Percentiles rank a stretch among this genome's conserved stretches.
phyloP scores from a whole-genome alignment of 1,139 yeast species.

The Suhomyces wounanorum region DNA sequence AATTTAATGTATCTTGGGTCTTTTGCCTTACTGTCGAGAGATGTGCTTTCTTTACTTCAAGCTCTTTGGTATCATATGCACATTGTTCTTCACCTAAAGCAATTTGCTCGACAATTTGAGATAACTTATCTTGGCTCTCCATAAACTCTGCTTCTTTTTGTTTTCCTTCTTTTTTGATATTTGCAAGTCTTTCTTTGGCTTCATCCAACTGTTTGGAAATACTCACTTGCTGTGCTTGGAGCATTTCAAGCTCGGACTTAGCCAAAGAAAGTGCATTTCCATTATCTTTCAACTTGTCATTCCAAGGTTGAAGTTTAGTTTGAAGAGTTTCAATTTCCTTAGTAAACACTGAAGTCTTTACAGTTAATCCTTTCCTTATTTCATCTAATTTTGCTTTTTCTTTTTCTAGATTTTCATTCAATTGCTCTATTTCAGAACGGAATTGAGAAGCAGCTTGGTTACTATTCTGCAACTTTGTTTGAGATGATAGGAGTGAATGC shows the following conservation, averaged over 20 bases:
- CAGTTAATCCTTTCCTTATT: conserved; percentile 67
- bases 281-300: conserved; percentile 63
- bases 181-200: conserved; percentile 48
- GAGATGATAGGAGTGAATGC: conserved; percentile 42
- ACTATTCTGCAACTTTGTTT: conserved; percentile 48
- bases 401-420: conserved; percentile 45
- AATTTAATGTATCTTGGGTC: conserved; percentile 63
- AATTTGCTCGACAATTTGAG: conserved; percentile 55
- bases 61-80: conserved; percentile 45
- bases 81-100: conserved; percentile 61
- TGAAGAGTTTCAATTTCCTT: conserved; percentile 65
- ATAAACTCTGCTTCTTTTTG: conserved; percentile 49
- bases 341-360: conserved; percentile 69
- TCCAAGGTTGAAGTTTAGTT: conserved; percentile 81
- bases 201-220: conserved; percentile 49
- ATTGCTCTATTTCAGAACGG: conserved; percentile 43
- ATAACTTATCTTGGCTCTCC: conserved; percentile 46
- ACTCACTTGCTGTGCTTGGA: conserved; percentile 49
- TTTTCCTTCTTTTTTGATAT: conserved; percentile 55
- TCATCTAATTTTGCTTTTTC: conserved; percentile 62
- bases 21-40: conserved; percentile 61
- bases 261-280: conserved; percentile 67
- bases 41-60: conserved; percentile 55
- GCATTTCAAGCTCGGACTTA: conserved; percentile 63
- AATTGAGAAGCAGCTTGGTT: conserved; percentile 45